Base-by-base conservation (phyloP, 2,329 filamentous ascomycete species). In the Diaporthe sp. region DNA sequence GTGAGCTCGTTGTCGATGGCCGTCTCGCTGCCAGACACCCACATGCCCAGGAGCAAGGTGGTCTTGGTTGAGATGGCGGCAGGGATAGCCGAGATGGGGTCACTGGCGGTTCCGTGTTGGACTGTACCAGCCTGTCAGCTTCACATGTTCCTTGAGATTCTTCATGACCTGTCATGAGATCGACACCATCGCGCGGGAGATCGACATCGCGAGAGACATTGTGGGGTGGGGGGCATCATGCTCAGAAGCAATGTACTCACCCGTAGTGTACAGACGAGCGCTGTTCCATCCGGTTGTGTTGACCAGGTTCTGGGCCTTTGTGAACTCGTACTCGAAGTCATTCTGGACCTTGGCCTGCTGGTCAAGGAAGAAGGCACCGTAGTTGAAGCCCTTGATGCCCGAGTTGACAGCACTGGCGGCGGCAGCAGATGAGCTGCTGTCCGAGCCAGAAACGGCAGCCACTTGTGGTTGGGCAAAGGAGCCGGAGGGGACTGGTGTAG, bases 21-120 rank as follows among this genome's bases (percentile, higher is more conserved):
- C 72, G 83, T 82, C 58, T 85, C 85, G 68, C 92, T 92, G 77
- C 89, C 89, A 25, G 88, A 89, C 66, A 88, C 83, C 92, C 92
- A 94, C 80, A 93, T 85, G 77, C 92, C 92, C 69, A 92, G 90
- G 47, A 93, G 89, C 58, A 94, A 70, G 33, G 60, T 73, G 84
- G 89, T 91, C 57, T 91, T 86, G 76, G 90, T 91, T 75, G 87
- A 84, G 60, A 92, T 86, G 79, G 92, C 92, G 47, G 92, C 92
- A 85, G 95, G 94, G 85, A 96, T 90, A 55, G 95, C 95, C 86
- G 95, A 87, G 81, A 97, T 87, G 70, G 95, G 95, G 83, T 96
- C 93, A 78, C 90, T 89, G 77, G 89, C 83, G 7, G 92, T 92
- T 77, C 90, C 92, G 33, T 84, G 89, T 88, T 95, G 93, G 72